These are phyloP conservation scores for Paulownia fortunei DNA, from an alignment of 257 asterid species.

Conservation along the genomic window DNA sequence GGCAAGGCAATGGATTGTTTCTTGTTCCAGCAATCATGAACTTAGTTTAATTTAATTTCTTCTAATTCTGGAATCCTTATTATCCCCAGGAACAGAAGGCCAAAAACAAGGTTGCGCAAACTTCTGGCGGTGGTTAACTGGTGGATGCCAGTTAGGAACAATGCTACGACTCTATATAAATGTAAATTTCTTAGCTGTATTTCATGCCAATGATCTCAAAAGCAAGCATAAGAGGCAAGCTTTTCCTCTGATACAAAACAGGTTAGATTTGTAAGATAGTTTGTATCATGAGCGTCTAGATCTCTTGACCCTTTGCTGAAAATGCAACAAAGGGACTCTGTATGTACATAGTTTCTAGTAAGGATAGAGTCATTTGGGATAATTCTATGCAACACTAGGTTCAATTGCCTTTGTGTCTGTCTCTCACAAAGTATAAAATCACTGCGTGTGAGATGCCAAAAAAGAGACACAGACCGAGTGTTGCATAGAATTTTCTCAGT, in stretches of 20 bases:
- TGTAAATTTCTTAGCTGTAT: not conserved
- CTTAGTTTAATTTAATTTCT: constrained; percentile 34
- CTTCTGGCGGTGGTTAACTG: constrained; percentile 59
- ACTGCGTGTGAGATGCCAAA: too few relatives aligned
- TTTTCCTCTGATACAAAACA: not conserved
- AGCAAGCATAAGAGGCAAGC: not conserved
- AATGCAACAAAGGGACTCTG: not conserved
- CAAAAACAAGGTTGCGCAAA: constrained; percentile 60
- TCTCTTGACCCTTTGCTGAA: not conserved
- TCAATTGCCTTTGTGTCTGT: not conserved
- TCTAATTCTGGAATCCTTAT: constrained; percentile 43
- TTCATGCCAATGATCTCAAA: not conserved
- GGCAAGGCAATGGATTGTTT: constrained; percentile 39
- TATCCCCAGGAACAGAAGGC: constrained; percentile 44
- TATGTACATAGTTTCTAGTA: constrained; percentile 10
- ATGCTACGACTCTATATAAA: constrained; percentile 10
- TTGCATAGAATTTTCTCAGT: constrained; percentile 21
- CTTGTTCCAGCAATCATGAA: constrained; percentile 36
- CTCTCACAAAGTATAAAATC: not conserved
- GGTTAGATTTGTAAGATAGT: not conserved
- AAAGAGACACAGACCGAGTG: not conserved
- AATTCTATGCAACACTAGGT: constrained; percentile 22
- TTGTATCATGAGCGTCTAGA: not conserved
- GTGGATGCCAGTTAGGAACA: constrained; percentile 48
- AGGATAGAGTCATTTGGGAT: not conserved